Evolutionary conservation across 192 early-diverging fungal genomes (phyloP).

Genomic region (Entomortierella beljakovae): DNA sequence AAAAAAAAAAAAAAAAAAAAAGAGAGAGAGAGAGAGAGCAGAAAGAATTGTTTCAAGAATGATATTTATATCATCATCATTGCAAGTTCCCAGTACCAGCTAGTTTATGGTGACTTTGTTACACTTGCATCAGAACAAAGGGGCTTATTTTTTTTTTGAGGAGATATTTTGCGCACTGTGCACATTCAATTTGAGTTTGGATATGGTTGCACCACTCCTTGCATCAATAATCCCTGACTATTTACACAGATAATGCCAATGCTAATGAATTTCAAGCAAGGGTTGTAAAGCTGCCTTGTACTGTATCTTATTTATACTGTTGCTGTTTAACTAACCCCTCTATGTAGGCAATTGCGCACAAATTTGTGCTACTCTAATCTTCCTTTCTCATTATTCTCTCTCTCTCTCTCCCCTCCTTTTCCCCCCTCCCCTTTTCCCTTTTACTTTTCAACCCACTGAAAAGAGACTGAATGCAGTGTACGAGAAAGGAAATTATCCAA

Average conservation of each 20-base stretch:
- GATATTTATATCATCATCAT: not conserved
- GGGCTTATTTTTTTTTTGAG: no score
- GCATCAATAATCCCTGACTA: not conserved
- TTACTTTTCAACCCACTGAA: no score
- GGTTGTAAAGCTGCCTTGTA: not conserved
- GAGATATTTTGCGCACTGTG: not conserved
- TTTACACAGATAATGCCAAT: no score
- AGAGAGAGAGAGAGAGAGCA: not conserved
- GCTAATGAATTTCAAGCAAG: not conserved
- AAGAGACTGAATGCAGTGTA: no score
- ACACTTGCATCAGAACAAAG: not conserved
- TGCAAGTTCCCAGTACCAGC: not conserved
- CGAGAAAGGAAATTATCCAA: no score
- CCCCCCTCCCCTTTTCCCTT: no score
- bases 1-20: not conserved
- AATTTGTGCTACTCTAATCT: no score
- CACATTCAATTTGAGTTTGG: not conserved
- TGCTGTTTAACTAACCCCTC: not conserved
- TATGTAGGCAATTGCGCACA: not conserved
- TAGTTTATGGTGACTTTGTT: not conserved
- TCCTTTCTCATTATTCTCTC: no score
- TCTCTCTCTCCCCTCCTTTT: no score
- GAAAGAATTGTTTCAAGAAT: not conserved
- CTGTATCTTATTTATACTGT: not conserved
- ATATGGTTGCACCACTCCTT: no score